phyloP scores from a whole-genome alignment of 305 asterid species.

The Solanum hybrid region DNA sequence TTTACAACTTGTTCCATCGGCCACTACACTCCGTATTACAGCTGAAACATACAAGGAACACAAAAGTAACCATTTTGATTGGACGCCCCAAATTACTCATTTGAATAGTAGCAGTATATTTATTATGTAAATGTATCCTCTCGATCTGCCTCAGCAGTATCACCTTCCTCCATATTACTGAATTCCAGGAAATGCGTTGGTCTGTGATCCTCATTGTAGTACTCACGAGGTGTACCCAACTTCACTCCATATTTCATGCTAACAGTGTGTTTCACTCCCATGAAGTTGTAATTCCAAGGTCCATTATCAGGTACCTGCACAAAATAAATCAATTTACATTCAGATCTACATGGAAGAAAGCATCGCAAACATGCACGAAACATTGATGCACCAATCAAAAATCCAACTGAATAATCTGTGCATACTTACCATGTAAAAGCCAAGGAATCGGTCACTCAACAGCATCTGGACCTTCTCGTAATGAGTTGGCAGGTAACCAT shows the following conservation, averaged over 20 bases:
- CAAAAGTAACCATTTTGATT: background rate
- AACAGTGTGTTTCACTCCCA: constrained; percentile 87
- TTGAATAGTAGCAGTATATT: background rate
- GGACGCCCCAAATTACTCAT: background rate
- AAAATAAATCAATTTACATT: background rate
- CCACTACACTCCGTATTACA: background rate
- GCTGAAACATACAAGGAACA: background rate
- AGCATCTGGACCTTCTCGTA: constrained; percentile 99
- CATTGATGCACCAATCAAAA: background rate
- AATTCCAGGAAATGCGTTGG: constrained; percentile 94
- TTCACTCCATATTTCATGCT: constrained; percentile 93
- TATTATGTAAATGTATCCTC: constrained; percentile 65
- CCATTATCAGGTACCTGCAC: constrained; percentile 84
- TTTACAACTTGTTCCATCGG: background rate
- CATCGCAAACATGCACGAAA: background rate
- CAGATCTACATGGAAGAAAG: background rate
- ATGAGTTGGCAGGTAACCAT: constrained; percentile 89
- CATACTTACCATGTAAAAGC: constrained; percentile 83
- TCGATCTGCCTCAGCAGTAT: constrained; percentile 76
- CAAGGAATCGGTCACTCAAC: constrained; percentile 93
- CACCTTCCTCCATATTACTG: constrained; percentile 94
- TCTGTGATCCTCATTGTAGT: constrained; percentile 85
- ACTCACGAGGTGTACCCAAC: constrained; percentile 84
- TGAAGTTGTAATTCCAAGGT: constrained; percentile 95
- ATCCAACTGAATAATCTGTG: background rate